Conservation (phyloP, 2,329 filamentous ascomycete species). For the Hypoxylon sp. region DNA sequence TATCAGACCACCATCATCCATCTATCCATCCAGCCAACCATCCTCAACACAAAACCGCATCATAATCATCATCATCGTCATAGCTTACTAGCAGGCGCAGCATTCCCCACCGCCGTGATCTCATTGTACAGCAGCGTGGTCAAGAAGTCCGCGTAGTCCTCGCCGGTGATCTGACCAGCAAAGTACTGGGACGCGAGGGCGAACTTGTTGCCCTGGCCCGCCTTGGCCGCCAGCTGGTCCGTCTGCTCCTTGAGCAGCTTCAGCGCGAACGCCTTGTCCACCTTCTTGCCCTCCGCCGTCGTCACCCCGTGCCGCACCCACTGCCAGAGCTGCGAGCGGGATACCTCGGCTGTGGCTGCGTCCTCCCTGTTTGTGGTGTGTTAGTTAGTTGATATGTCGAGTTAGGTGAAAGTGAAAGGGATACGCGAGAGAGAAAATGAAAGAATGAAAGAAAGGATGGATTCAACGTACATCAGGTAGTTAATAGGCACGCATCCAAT, state of each 20-base stretch:
- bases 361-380: conserved; percentile 70
- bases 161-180: conserved; percentile 88
- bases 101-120: conserved; percentile 46
- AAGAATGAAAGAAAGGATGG: background rate
- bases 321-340: conserved; percentile 94
- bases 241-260: conserved; percentile 87
- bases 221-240: conserved; percentile 76
- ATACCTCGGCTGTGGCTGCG: conserved; percentile 95
- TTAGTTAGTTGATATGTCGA: conserved; percentile 2
- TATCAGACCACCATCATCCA: background rate
- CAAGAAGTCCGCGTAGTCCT: conserved; percentile 97
- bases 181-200: conserved; percentile 93
- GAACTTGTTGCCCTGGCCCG: conserved; percentile 89
- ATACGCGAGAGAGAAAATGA: no score
- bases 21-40: background rate
- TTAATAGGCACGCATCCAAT: conserved; percentile 98
- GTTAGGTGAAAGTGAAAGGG: background rate
- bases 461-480: conserved; percentile 82
- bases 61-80: no score
- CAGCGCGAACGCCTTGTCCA: conserved; percentile 92
- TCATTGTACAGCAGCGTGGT: conserved; percentile 61
- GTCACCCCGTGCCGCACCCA: conserved; percentile 80
- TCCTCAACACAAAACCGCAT: no score
- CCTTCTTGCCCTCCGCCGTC: conserved; percentile 87
- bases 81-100: conserved; percentile 47